phyloP scores from a whole-genome alignment of 306 rosid genomes.

The Canavalia ensiformis region DNA sequence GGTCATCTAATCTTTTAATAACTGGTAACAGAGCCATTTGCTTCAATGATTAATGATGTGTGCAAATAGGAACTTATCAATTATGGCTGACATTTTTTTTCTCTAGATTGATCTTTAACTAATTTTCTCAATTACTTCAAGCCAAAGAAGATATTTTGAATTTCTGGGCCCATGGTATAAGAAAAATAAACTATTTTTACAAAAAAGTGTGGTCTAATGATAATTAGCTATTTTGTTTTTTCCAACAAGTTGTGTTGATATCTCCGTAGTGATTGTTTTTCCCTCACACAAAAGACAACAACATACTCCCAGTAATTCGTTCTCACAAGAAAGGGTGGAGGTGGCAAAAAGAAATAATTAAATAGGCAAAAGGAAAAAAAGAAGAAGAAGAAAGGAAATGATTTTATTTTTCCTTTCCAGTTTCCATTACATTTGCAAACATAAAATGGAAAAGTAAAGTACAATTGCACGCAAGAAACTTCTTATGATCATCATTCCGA shows the following conservation, averaged over 20 bases:
- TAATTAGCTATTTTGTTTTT: background rate
- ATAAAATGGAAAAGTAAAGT: background rate
- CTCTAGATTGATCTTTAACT: background rate
- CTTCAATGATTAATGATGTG: slow-evolving; percentile 8
- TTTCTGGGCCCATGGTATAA: background rate
- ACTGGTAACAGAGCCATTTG: background rate
- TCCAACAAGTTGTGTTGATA: slow-evolving; percentile 1
- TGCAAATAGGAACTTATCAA: background rate
- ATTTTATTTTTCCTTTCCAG: background rate
- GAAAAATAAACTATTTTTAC: background rate
- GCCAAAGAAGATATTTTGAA: slow-evolving; percentile 1
- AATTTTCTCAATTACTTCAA: background rate
- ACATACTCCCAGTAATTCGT: background rate
- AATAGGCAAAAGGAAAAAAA: background rate
- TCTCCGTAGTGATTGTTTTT: slow-evolving; percentile 7
- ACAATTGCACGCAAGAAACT: background rate
- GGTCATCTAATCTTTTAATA: slow-evolving; percentile 1
- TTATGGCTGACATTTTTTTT: background rate
- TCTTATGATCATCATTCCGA: background rate
- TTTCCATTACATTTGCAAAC: slow-evolving; percentile 20
- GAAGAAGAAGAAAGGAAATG: background rate
- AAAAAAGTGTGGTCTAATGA: background rate
- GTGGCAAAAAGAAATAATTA: background rate
- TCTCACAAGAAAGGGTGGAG: background rate
- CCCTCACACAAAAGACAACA: background rate